These are phyloP conservation scores for Ballota nigra DNA, from an alignment of 257 asterid genomes.

Conservation along the genomic window DNA sequence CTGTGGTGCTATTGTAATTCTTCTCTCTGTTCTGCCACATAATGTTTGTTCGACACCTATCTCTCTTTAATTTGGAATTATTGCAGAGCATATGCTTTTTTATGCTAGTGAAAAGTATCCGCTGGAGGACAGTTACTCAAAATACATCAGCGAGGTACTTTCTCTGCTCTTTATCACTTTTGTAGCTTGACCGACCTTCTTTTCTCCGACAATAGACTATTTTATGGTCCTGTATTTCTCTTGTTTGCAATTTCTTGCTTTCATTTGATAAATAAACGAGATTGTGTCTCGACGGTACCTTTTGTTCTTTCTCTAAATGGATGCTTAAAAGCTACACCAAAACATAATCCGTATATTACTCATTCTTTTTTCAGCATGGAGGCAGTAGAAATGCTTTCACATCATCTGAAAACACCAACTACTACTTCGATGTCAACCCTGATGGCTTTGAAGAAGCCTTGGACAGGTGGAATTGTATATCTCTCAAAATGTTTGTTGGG, in stretches of 20 bases:
- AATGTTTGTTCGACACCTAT: background rate
- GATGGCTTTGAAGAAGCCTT: no score
- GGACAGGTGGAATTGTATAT: no score
- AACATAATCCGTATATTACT: background rate
- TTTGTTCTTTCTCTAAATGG: background rate
- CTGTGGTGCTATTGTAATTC: background rate
- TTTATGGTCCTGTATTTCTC: background rate
- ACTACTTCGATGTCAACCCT: no score
- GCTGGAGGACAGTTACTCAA: constrained; percentile 88
- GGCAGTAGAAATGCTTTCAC: constrained; percentile 99
- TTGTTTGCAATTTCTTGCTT: background rate
- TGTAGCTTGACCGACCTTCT: constrained; percentile 15
- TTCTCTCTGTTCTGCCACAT: background rate
- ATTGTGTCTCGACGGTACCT: background rate
- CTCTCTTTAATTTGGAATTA: background rate
- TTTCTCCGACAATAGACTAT: background rate
- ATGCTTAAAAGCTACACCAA: constrained; percentile 11
- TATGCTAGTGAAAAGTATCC: constrained; percentile 98
- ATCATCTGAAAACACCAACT: constrained; percentile 76
- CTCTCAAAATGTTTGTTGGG: no score
- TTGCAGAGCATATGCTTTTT: constrained; percentile 92
- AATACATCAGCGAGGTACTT: no score
- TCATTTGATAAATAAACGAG: background rate
- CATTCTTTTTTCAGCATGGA: constrained; percentile 63
- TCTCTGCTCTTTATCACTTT: constrained; percentile 10